Evolutionary conservation across 345 rosid genomes (phyloP).

Genomic region (Citrus reticulata): DNA sequence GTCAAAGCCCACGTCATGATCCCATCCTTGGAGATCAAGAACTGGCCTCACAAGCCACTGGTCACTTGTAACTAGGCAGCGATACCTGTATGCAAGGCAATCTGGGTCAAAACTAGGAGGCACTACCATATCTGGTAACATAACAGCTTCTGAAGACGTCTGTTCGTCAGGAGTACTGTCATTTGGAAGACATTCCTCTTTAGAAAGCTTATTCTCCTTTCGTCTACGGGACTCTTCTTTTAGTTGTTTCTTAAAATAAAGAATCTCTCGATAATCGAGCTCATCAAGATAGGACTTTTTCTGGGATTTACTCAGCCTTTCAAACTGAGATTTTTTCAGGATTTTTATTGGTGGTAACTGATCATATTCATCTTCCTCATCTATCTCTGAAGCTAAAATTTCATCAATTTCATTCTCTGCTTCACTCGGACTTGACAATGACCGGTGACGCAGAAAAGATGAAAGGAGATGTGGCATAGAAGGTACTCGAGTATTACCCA

Average conservation of each 20-base stretch:
- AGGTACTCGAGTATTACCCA: constrained; percentile 47
- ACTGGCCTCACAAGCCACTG: constrained; percentile 76
- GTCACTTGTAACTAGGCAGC: constrained; percentile 51
- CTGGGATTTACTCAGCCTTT: constrained; percentile 62
- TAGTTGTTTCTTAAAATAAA: constrained; percentile 78
- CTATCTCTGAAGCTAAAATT: constrained; percentile 43
- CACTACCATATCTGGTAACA: constrained; percentile 74
- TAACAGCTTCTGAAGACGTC: constrained; percentile 47
- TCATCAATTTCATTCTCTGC: constrained; percentile 49
- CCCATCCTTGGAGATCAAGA: constrained; percentile 94
- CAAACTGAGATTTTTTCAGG: constrained; percentile 72
- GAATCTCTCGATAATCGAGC: constrained; percentile 82
- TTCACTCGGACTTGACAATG: constrained; percentile 45
- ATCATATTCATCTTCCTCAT: constrained; percentile 81
- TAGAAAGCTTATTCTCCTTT: constrained; percentile 40
- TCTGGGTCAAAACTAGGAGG: constrained; percentile 81
- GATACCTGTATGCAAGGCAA: constrained; percentile 62
- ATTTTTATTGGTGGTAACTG: constrained; percentile 81
- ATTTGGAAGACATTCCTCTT: constrained; percentile 29
- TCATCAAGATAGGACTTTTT: constrained; percentile 83
- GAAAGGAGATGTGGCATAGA: constrained; percentile 94
- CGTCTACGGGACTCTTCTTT: constrained; percentile 59
- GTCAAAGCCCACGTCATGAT: constrained; percentile 90
- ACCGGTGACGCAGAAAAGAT: constrained; percentile 53
- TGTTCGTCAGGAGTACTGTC: constrained; percentile 27